Conservation (phyloP, 345 rosid genomes). For the Pistacia vera region DNA sequence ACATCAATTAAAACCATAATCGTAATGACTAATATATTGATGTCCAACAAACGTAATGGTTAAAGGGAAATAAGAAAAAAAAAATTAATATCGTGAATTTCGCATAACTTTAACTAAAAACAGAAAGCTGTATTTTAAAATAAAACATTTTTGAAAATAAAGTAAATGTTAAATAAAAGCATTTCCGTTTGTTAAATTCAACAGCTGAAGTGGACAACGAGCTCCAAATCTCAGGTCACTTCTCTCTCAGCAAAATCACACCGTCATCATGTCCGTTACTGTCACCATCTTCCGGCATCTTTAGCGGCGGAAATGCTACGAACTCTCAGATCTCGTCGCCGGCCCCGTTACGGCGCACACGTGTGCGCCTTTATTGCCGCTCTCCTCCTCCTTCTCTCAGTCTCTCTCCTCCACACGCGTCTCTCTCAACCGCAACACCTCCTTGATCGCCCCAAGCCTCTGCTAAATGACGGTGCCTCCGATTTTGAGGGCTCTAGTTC, state of each 20-base stretch:
- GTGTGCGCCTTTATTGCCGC: conserved; percentile 73
- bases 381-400: conserved; percentile 79
- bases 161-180: too few species aligned
- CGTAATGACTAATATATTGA: too few species aligned
- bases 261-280: background rate
- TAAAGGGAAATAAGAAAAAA: too few species aligned
- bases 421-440: conserved; percentile 54
- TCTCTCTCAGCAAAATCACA: too few species aligned
- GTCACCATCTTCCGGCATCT: background rate
- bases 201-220: too few species aligned
- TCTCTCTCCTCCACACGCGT: conserved; percentile 82
- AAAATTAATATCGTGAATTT: too few species aligned
- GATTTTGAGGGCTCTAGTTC: conserved; percentile 42
- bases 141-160: too few species aligned
- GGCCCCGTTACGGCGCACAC: conserved; percentile 74
- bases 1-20: too few species aligned
- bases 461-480: conserved; percentile 38
- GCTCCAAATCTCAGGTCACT: background rate
- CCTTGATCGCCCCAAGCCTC: conserved; percentile 28
- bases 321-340: conserved; percentile 72
- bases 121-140: too few species aligned
- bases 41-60: too few species aligned
- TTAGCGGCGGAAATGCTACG: conserved; percentile 35
- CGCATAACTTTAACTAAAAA: too few species aligned
- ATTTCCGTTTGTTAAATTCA: too few species aligned